phyloP scores from a whole-genome alignment of 2,329 filamentous ascomycete species.

The Ceratocystis huliohia region DNA sequence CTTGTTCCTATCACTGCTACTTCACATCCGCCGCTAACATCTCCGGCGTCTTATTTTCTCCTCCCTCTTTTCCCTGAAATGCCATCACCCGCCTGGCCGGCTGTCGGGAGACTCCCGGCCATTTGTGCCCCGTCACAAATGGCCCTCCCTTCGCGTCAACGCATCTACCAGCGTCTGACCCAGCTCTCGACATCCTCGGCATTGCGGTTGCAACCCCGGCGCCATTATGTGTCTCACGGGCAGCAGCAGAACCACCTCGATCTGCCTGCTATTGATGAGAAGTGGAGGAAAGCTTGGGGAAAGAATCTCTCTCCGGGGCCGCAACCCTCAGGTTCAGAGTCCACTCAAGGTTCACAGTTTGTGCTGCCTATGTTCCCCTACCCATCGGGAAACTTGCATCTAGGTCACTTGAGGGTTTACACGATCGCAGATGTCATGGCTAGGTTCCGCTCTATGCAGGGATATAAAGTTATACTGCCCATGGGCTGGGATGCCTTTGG shows the following conservation, averaged over 20 bases:
- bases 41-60: background rate
- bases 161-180: conserved; percentile 8
- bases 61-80: background rate
- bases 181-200: background rate
- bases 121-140: background rate
- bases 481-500: conserved; percentile 95
- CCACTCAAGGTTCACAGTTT: conserved; percentile 39
- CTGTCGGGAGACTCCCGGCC: conserved; percentile 9
- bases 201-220: background rate
- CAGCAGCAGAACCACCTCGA: conserved; percentile 12
- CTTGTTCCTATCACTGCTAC: too few relatives aligned
- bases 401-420: conserved; percentile 80
- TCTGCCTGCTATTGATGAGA: conserved; percentile 29
- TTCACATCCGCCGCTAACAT: background rate
- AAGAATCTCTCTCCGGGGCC: conserved; percentile 22
- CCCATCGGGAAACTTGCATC: conserved; percentile 72
- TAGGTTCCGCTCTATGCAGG: conserved; percentile 61
- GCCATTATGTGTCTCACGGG: background rate
- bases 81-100: background rate
- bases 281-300: conserved; percentile 41
- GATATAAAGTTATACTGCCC: conserved; percentile 65
- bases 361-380: conserved; percentile 90
- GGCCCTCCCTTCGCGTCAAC: background rate
- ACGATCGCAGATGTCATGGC: conserved; percentile 79
- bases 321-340: conserved; percentile 15